A percentile compares a stretch with the other conserved stretches of the same genome.
Conservation (phyloP, 257 asterid species). For the Linaria vulgaris region DNA sequence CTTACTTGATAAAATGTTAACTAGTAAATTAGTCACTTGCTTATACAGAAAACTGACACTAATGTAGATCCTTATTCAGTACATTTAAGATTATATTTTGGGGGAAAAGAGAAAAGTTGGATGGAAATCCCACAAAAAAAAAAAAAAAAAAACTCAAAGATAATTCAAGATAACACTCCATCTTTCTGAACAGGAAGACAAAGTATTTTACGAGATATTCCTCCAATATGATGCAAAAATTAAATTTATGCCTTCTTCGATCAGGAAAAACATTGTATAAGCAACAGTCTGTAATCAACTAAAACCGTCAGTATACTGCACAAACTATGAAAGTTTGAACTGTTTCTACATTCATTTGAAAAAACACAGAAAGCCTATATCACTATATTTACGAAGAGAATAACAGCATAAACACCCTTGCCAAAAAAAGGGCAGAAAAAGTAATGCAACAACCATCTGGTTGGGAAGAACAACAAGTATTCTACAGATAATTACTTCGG, state of each 20-base stretch:
- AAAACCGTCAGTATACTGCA: not conserved
- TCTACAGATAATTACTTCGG: slow-evolving; percentile 27
- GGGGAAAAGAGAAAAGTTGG: not conserved
- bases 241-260: not conserved
- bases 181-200: not conserved
- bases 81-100: not conserved
- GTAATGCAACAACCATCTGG: slow-evolving; percentile 5
- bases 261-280: too few species aligned
- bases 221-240: not conserved
- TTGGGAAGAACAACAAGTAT: slow-evolving; percentile 12
- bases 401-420: slow-evolving; percentile 15
- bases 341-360: not conserved
- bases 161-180: not conserved
- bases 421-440: not conserved
- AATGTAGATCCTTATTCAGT: not conserved
- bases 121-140: not conserved
- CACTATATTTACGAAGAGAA: slow-evolving; percentile 11
- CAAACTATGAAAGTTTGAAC: not conserved
- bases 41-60: not conserved
- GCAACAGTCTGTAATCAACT: too few species aligned
- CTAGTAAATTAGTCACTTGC: not conserved
- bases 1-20: slow-evolving; percentile 12
- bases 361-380: slow-evolving; percentile 18
- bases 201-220: not conserved
- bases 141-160: not conserved